A percentile compares a stretch with the other conserved stretches of the same genome.
Evolutionary conservation across 176 grass and related monocot genomes (phyloP).

Genomic region (Phragmites australis): DNA sequence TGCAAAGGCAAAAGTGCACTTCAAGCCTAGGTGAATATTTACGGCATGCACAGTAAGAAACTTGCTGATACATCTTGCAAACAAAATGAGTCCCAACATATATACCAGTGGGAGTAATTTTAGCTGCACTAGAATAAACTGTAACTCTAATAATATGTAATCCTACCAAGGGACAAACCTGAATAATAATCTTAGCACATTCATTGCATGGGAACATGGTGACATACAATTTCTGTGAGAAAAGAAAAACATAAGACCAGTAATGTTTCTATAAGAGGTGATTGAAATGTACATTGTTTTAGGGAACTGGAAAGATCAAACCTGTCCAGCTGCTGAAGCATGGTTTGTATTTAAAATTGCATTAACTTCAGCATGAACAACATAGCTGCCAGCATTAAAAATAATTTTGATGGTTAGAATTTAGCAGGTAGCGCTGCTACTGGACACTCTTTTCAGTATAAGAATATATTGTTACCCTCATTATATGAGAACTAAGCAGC

Average conservation of each 20-base stretch:
- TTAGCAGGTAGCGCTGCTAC: constrained; percentile 7
- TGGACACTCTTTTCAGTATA: background rate
- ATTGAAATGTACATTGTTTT: background rate
- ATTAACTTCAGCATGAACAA: constrained; percentile 99
- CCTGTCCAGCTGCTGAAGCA: constrained; percentile 97
- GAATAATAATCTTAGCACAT: constrained; percentile 98
- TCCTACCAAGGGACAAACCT: constrained; percentile 49
- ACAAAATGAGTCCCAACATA: constrained; percentile 15
- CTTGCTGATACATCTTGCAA: background rate
- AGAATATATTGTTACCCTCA: background rate
- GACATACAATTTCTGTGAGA: constrained; percentile 89
- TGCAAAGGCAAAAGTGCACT: background rate
- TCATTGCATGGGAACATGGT: constrained; percentile 99
- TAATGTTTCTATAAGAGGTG: constrained; percentile 4
- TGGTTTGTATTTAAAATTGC: constrained; percentile 98
- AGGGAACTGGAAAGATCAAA: constrained; percentile 32
- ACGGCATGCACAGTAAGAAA: constrained; percentile 1
- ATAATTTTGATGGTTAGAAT: constrained; percentile 32
- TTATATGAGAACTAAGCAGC: constrained; percentile 7
- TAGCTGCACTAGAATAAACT: background rate
- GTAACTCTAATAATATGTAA: background rate
- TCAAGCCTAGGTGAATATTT: constrained; percentile 1
- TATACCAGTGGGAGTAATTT: background rate
- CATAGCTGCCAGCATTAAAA: constrained; percentile 61
- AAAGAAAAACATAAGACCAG: constrained; percentile 24